These are phyloP conservation scores for Sporothrix humicola DNA, from an alignment of 2,329 filamentous ascomycete species.

Conservation along the genomic window DNA sequence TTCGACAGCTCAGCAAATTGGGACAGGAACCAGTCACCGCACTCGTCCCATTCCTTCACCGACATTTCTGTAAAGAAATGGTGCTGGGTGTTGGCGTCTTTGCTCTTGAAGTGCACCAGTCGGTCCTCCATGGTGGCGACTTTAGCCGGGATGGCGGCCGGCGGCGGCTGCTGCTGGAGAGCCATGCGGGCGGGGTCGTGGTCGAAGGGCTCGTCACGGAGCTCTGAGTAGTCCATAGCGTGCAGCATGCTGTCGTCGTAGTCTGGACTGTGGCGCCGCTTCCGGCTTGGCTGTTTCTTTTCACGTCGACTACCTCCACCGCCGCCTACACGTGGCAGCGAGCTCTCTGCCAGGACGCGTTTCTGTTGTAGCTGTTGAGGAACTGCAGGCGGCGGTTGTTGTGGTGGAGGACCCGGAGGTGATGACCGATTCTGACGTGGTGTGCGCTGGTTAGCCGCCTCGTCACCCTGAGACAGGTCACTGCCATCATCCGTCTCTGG, in stretches of 20 bases:
- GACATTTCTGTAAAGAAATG: slow-evolving; percentile 60
- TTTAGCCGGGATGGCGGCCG: slow-evolving; percentile 42
- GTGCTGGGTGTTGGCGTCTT: slow-evolving; percentile 51
- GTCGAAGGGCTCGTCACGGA: slow-evolving; percentile 61
- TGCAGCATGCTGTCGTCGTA: slow-evolving; percentile 63
- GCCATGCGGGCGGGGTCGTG: slow-evolving; percentile 59
- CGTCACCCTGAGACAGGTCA: slow-evolving; percentile 42
- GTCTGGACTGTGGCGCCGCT: slow-evolving; percentile 55
- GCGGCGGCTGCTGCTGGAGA: slow-evolving; percentile 43
- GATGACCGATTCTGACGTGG: slow-evolving; percentile 34
- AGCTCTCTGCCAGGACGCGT: slow-evolving; percentile 38
- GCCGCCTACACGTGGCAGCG: slow-evolving; percentile 33
- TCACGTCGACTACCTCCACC: slow-evolving; percentile 29
- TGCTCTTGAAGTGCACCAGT: slow-evolving; percentile 56
- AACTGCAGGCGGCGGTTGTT: slow-evolving; percentile 36
- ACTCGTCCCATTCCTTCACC: slow-evolving; percentile 63
- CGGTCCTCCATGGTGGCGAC: slow-evolving; percentile 55
- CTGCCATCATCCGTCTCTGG: slow-evolving; percentile 42
- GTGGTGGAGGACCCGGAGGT: slow-evolving; percentile 23
- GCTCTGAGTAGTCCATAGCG: slow-evolving; percentile 58
- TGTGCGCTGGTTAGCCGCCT: slow-evolving; percentile 41
- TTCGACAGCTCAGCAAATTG: slow-evolving; percentile 59
- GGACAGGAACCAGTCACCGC: slow-evolving; percentile 65
- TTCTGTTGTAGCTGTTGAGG: slow-evolving; percentile 40
- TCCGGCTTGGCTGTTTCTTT: slow-evolving; percentile 44